Conservation (phyloP, 1,284 basidiomycete genomes). For the Afroboletus lepidellus region DNA sequence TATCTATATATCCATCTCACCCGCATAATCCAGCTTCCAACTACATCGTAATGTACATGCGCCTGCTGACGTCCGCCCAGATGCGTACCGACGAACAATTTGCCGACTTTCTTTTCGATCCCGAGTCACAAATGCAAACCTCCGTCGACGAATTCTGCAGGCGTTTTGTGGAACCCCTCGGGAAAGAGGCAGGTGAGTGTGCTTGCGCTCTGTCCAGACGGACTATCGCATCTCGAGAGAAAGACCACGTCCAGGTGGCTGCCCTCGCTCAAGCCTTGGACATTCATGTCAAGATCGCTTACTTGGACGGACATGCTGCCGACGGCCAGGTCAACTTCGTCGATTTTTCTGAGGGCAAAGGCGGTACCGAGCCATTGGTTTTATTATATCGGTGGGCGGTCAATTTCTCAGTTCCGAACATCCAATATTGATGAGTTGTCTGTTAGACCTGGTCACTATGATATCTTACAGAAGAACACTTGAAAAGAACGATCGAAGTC, state of each 20-base stretch:
- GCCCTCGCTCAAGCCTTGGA: constrained; percentile 72
- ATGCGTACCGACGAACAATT: constrained; percentile 62
- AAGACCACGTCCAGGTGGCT: constrained; percentile 82
- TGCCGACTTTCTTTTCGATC: constrained; percentile 73
- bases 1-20: constrained; percentile 6
- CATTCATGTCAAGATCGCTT: constrained; percentile 74
- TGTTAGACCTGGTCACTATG: constrained; percentile 72
- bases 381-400: constrained; percentile 71
- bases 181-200: constrained; percentile 73
- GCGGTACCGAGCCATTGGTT: constrained; percentile 46
- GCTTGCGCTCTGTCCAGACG: background rate
- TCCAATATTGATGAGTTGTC: constrained; percentile 7
- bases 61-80: constrained; percentile 80
- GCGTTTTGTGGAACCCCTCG: constrained; percentile 74
- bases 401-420: background rate
- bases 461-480: constrained; percentile 48
- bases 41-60: constrained; percentile 71
- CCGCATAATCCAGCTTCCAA: constrained; percentile 51
- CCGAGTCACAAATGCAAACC: constrained; percentile 53
- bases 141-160: constrained; percentile 69
- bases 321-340: constrained; percentile 66
- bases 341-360: constrained; percentile 54
- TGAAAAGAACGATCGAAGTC: constrained; percentile 6
- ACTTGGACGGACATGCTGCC: constrained; percentile 62
- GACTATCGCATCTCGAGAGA: constrained; percentile 4